Conservation (phyloP, 2,329 filamentous ascomycete species). For the Colletotrichum sp. region DNA sequence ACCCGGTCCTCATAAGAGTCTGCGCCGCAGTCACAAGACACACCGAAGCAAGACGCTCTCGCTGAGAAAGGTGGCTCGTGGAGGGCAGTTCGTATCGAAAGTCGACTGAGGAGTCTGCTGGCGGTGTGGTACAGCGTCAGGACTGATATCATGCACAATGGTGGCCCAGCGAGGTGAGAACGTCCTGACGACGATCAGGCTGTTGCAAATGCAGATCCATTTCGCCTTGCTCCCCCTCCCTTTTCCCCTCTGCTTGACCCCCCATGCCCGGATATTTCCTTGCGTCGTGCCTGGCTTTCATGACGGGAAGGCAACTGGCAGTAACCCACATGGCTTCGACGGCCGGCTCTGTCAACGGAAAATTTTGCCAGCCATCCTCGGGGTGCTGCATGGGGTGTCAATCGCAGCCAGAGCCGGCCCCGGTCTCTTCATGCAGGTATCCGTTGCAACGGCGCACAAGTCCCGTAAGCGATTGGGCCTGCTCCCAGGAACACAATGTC, state of each 20-base stretch:
- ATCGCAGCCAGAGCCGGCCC: slow-evolving; percentile 10
- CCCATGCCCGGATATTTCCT: slow-evolving; percentile 1
- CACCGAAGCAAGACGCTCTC: not conserved
- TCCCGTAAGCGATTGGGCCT: slow-evolving; percentile 10
- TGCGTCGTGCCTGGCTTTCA: not conserved
- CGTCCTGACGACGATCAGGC: slow-evolving; percentile 11
- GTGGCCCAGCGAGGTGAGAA: not conserved
- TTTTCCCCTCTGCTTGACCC: not conserved
- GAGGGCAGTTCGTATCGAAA: slow-evolving; percentile 22
- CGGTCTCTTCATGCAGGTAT: slow-evolving; percentile 1
- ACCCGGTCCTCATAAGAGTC: not conserved
- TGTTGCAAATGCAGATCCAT: slow-evolving; percentile 7
- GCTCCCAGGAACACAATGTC: slow-evolving; percentile 12
- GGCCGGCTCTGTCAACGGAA: slow-evolving; percentile 7
- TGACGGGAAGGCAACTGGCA: slow-evolving; percentile 5
- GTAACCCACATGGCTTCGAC: slow-evolving; percentile 13
- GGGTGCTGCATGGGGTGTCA: slow-evolving; percentile 3
- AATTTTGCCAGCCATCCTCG: slow-evolving; percentile 13
- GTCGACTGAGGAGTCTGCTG: slow-evolving; percentile 6
- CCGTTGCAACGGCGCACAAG: slow-evolving; percentile 1
- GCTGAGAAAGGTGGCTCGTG: not conserved
- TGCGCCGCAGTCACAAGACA: not conserved
- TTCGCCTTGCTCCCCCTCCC: not conserved
- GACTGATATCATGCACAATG: slow-evolving; percentile 14
- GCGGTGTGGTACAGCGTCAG: slow-evolving; percentile 7